Evolutionary conservation across 192 early-diverging fungal genomes (phyloP), one percentile per base, ranked within the genome.

Genomic region (Backusella parvicylindrica): DNA sequence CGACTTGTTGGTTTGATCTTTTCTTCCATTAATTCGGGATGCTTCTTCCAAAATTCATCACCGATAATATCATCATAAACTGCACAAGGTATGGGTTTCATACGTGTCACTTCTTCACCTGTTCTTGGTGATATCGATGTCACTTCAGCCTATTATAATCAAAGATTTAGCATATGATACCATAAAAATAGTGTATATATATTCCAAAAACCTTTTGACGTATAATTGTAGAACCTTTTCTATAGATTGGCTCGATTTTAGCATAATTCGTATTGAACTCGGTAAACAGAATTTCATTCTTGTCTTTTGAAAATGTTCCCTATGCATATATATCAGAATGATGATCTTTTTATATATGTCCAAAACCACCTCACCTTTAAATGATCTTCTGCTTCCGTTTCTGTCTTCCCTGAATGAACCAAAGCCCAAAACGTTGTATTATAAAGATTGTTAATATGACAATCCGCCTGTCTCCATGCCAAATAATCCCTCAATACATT

Each of bases 381-480:
- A 1, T 81, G 83, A 40, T 84, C 82, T 79, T 97, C 92, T 4
- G 96, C 96, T 71, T 93, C 91, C 30, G 76, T 85, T 49, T 90
- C 89, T 8, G 91, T 86, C 65, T 83, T 85, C 64, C 93, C 94
- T 60, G 86, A 83, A 33, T 89, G 85, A 31, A 98, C 96, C 38
- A 99, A 80, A 11, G 88, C 83, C 96, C 97, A 98, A 79, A 97
- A 98, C 8, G 91, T 88, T 3, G 98, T 99, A 82, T 99, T 99
- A 85, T 98, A 99, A 72, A 96, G 78, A 77, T 96, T 96, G 83
- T 96, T 96, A 82, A 96, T 95, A 77, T 83, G 81, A 31, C 95
- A 97, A 77, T 98, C 96, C 16, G 91, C 97, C 77, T 98, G 97
- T 32, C 98, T 84, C 98, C 98, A 99, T 56, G 85, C 81, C 70